Percentiles rank a stretch among this genome's conserved stretches.
Evolutionary conservation across 2,329 filamentous ascomycete genomes (phyloP).

Genomic region (Ophiostoma pallidulum): DNA sequence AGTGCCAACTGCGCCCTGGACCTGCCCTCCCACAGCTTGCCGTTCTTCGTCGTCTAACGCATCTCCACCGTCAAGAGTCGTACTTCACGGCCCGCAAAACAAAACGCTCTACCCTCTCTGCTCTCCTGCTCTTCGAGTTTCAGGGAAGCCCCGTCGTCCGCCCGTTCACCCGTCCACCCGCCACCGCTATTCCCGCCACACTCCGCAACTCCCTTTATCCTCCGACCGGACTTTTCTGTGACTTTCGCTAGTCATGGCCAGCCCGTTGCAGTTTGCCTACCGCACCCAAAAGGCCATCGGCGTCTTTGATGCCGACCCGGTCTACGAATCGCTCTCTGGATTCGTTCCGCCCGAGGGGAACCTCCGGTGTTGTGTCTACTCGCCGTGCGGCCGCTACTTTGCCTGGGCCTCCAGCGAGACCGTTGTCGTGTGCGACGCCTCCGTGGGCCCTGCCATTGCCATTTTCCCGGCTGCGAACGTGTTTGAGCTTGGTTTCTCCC

Average conservation of each 20-base stretch:
- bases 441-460: conserved; percentile 63
- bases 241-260: conserved; percentile 91
- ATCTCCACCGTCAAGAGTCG: too few species aligned
- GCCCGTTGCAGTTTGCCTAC: conserved; percentile 89
- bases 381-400: conserved; percentile 90
- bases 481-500: conserved; percentile 91
- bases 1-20: too few species aligned
- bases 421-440: conserved; percentile 77
- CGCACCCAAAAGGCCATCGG: conserved; percentile 96
- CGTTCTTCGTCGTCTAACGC: too few species aligned
- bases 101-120: too few species aligned
- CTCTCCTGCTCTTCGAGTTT: too few species aligned
- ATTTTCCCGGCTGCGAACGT: conserved; percentile 73
- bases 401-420: conserved; percentile 85
- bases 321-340: conserved; percentile 75
- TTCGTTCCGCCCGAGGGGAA: conserved; percentile 87
- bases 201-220: too few species aligned
- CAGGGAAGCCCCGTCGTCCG: too few species aligned
- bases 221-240: conserved; percentile 44
- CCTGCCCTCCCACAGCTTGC: too few species aligned
- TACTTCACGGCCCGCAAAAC: too few species aligned
- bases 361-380: conserved; percentile 90
- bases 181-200: too few species aligned
- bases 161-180: too few species aligned
- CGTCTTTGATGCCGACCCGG: conserved; percentile 81